phyloP scores from a whole-genome alignment of 306 rosid species.

The Delonix regia region DNA sequence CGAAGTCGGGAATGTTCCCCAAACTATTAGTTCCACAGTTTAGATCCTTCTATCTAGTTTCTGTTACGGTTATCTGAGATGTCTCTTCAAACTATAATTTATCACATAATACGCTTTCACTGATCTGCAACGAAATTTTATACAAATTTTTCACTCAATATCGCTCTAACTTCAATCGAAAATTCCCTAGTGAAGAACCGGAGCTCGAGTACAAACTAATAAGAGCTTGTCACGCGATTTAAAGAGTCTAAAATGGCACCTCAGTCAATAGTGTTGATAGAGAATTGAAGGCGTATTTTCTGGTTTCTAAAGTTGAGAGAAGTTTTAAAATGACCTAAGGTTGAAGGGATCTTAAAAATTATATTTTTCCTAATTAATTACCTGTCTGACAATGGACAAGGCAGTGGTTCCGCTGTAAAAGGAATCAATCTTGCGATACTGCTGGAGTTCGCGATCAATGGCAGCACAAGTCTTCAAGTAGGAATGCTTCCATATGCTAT shows the following conservation, averaged over 20 bases:
- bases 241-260: not conserved
- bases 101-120: not conserved
- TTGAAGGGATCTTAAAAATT: too few relatives aligned
- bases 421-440: conserved; percentile 70
- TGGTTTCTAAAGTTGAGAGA: too few relatives aligned
- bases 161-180: not conserved
- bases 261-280: not conserved
- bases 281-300: not conserved
- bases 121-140: not conserved
- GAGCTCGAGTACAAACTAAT: not conserved
- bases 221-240: not conserved
- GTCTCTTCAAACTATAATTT: not conserved
- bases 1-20: not conserved
- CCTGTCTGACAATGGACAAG: conserved; percentile 88
- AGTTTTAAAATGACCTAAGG: too few relatives aligned
- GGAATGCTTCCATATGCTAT: conserved; percentile 78
- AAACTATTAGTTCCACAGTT: not conserved
- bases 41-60: not conserved
- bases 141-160: not conserved
- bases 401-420: conserved; percentile 92
- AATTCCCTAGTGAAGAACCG: not conserved
- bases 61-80: not conserved
- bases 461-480: conserved; percentile 84
- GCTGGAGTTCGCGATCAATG: conserved; percentile 74
- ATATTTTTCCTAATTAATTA: conserved; percentile 15